Evolutionary conservation across 129 eudicot species (phyloP).

Genomic region (Sambucus nigra): DNA sequence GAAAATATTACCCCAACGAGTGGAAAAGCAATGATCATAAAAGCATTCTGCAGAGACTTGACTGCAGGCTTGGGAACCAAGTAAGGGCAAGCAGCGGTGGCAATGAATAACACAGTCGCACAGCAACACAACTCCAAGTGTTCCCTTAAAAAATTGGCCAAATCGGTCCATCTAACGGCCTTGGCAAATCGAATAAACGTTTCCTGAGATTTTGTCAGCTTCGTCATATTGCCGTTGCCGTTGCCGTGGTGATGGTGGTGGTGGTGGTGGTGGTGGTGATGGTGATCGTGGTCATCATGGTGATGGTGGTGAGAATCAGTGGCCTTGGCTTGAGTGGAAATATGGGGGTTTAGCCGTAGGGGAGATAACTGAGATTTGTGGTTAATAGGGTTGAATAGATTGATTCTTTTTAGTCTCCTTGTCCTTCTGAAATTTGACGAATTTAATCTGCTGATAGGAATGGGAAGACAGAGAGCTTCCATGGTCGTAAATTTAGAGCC

Average conservation of each 20-base stretch:
- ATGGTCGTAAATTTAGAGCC: constrained; percentile 16
- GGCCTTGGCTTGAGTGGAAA: constrained; percentile 21
- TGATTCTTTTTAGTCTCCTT: constrained; percentile 22
- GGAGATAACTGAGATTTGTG: constrained; percentile 20
- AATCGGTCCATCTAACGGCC: constrained; percentile 51
- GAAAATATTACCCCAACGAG: constrained; percentile 70
- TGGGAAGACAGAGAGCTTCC: constrained; percentile 36
- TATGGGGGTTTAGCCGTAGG: constrained; percentile 19
- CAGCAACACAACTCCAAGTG: constrained; percentile 80
- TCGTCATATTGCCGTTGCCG: constrained; percentile 8
- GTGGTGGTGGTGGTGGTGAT: constrained; percentile 20
- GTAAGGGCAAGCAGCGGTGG: constrained; percentile 70
- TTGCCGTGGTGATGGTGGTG: constrained; percentile 12
- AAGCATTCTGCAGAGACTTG: constrained; percentile 47
- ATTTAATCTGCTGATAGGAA: constrained; percentile 11
- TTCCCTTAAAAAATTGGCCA: constrained; percentile 68
- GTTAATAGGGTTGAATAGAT: constrained; percentile 23
- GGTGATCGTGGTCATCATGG: constrained; percentile 13
- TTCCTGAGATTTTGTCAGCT: constrained; percentile 53
- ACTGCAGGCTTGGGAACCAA: constrained; percentile 43
- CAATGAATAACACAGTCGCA: constrained; percentile 52
- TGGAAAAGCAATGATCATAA: constrained; percentile 69
- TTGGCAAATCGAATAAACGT: constrained; percentile 47
- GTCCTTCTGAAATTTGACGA: constrained; percentile 10
- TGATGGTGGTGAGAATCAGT: constrained; percentile 21